phyloP scores from a whole-genome alignment of 768 basidiomycete genomes.

The Porpolomopsis calyptriformis region DNA sequence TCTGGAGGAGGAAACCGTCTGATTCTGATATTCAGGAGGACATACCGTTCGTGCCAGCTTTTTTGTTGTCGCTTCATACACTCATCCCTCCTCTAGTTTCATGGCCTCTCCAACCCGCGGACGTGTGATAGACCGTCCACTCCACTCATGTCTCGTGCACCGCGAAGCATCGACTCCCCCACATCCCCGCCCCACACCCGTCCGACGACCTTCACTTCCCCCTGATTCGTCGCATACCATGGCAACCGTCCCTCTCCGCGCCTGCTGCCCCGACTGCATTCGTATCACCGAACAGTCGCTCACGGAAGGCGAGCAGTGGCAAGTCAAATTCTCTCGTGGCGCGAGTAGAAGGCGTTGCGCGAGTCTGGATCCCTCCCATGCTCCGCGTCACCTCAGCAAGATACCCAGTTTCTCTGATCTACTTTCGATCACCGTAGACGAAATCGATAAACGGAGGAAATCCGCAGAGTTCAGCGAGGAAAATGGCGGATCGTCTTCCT shows the following conservation, averaged over 20 bases:
- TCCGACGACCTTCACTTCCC: constrained; percentile 25
- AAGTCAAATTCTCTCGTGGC: constrained; percentile 52
- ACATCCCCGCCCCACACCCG: constrained; percentile 9
- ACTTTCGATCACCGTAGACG: constrained; percentile 34
- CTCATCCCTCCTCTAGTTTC: constrained; percentile 24
- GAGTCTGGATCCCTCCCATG: constrained; percentile 27
- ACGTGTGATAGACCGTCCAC: constrained; percentile 21
- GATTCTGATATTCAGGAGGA: constrained; percentile 13
- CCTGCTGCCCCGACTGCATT: constrained; percentile 60
- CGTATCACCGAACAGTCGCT: constrained; percentile 46
- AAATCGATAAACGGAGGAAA: constrained; percentile 48
- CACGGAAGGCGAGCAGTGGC: constrained; percentile 46
- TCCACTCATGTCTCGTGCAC: constrained; percentile 48
- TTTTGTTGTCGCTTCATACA: constrained; percentile 1
- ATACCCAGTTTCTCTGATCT: constrained; percentile 2
- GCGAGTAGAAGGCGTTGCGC: constrained; percentile 47
- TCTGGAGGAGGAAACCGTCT: constrained; percentile 40
- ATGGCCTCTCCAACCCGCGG: constrained; percentile 33
- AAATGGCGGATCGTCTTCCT: constrained; percentile 10
- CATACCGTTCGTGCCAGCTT: constrained; percentile 3
- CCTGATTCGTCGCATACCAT: constrained; percentile 27
- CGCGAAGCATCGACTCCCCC: constrained; percentile 20
- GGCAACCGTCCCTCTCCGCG: constrained; percentile 54
- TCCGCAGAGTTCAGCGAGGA: constrained; percentile 27
- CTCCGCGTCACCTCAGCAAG: constrained; percentile 1